These are phyloP conservation scores for Salix udensis DNA, from an alignment of 345 rosid genomes.

Conservation along the genomic window DNA sequence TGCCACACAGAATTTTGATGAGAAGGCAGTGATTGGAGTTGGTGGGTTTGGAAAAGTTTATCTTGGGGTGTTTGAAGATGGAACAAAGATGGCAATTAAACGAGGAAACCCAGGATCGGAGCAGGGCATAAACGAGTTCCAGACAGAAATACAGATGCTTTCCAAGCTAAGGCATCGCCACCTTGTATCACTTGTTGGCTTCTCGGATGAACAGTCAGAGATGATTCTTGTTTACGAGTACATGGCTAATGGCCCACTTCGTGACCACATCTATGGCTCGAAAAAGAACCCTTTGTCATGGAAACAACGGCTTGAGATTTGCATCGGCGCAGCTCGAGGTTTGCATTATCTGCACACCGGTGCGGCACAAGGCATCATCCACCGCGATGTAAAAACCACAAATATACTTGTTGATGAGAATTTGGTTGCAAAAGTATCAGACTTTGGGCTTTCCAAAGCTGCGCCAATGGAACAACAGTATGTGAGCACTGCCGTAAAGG, in stretches of 20 bases:
- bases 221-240: conserved; percentile 89
- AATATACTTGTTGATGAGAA: conserved; percentile 85
- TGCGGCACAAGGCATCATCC: conserved; percentile 71
- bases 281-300: conserved; percentile 53
- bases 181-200: conserved; percentile 72
- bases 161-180: conserved; percentile 83
- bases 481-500: conserved; percentile 87
- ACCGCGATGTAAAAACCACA: conserved; percentile 82
- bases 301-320: conserved; percentile 78
- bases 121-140: conserved; percentile 83
- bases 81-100: conserved; percentile 60
- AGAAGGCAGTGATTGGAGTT: conserved; percentile 64
- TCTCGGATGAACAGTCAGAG: conserved; percentile 68
- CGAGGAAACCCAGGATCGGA: conserved; percentile 65
- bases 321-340: conserved; percentile 80
- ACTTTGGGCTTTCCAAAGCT: conserved; percentile 75
- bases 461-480: conserved; percentile 63
- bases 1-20: conserved; percentile 67
- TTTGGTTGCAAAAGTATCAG: conserved; percentile 66
- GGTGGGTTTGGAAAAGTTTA: conserved; percentile 92
- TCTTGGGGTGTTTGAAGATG: conserved; percentile 59
- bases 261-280: conserved; percentile 73
- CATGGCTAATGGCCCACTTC: conserved; percentile 81
- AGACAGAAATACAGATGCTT: conserved; percentile 81
- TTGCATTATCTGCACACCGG: conserved; percentile 83